These are phyloP conservation scores for Fusarium guadeloupense DNA, from an alignment of 2,329 filamentous ascomycete species.

Conservation along the genomic window DNA sequence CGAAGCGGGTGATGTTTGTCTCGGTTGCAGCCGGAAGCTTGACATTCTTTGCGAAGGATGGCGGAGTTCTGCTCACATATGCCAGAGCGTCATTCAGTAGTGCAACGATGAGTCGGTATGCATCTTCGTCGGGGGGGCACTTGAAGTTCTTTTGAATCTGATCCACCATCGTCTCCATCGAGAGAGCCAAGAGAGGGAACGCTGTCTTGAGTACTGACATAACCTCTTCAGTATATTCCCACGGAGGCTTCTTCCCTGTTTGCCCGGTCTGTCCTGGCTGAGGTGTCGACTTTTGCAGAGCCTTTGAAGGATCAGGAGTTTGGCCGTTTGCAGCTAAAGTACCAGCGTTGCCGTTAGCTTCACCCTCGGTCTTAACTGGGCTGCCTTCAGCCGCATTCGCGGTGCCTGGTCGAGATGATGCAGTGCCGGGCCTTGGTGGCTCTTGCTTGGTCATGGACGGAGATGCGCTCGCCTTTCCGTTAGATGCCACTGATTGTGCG, in stretches of 20 bases:
- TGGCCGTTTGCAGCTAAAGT: slow-evolving; percentile 42
- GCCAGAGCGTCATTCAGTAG: slow-evolving; percentile 94
- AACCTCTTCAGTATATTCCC: slow-evolving; percentile 96
- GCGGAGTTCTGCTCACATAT: slow-evolving; percentile 88
- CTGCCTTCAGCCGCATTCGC: slow-evolving; percentile 57
- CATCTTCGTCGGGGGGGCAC: slow-evolving; percentile 97
- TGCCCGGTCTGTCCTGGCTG: slow-evolving; percentile 37
- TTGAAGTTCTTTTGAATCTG: slow-evolving; percentile 99
- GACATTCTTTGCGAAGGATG: slow-evolving; percentile 87
- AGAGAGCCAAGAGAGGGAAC: slow-evolving; percentile 92
- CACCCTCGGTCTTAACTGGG: slow-evolving; percentile 58
- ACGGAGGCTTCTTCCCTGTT: slow-evolving; percentile 78
- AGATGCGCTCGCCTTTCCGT: slow-evolving; percentile 56
- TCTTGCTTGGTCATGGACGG: slow-evolving; percentile 65
- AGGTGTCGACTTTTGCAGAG: slow-evolving; percentile 30
- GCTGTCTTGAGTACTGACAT: slow-evolving; percentile 96
- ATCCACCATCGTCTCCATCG: slow-evolving; percentile 99
- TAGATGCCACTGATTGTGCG: slow-evolving; percentile 56
- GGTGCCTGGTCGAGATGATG: slow-evolving; percentile 60
- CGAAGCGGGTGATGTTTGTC: slow-evolving; percentile 95
- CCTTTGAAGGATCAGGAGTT: slow-evolving; percentile 39
- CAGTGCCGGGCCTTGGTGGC: slow-evolving; percentile 49
- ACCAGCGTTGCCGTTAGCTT: slow-evolving; percentile 44
- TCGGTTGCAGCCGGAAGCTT: slow-evolving; percentile 92
- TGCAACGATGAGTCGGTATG: slow-evolving; percentile 96